Percentiles rank a stretch among this genome's conserved stretches.
phyloP scores from a whole-genome alignment of 768 basidiomycete species.

The Sporobolomyces phaffii region DNA sequence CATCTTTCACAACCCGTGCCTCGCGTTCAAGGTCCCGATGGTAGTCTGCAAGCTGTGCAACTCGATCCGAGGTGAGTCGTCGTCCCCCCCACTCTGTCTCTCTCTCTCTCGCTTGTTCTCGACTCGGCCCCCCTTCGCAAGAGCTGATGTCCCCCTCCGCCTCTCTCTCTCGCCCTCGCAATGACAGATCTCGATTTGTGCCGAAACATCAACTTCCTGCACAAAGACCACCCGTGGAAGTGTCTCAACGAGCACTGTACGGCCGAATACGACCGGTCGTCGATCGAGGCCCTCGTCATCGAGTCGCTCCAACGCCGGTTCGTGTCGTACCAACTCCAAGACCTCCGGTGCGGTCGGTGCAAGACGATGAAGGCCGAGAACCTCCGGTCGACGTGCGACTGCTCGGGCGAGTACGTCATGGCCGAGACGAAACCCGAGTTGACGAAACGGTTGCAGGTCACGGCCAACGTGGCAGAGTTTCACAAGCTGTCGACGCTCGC shows the following conservation, averaged over 20 bases:
- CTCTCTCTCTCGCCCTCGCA: neutral
- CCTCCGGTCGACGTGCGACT: conserved; percentile 73
- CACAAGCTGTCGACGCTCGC: conserved; percentile 18
- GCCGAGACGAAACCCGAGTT: conserved; percentile 34
- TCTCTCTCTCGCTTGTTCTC: conserved; percentile 5
- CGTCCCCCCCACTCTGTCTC: neutral
- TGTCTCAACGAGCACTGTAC: conserved; percentile 59
- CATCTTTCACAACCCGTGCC: conserved; percentile 79
- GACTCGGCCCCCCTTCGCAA: too few relatives aligned
- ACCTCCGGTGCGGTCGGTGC: conserved; percentile 81
- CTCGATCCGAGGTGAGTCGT: conserved; percentile 33
- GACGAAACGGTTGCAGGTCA: conserved; percentile 28
- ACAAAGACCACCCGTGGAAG: conserved; percentile 53
- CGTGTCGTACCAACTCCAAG: conserved; percentile 75
- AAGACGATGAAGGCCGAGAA: conserved; percentile 85
- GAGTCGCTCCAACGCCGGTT: conserved; percentile 66
- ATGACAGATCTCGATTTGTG: conserved; percentile 84
- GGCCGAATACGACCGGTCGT: conserved; percentile 78
- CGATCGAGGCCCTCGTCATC: conserved; percentile 81
- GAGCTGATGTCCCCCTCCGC: too few relatives aligned
- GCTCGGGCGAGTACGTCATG: conserved; percentile 76
- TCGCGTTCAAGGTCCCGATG: conserved; percentile 72
- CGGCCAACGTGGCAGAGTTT: conserved; percentile 32
- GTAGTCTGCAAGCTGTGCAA: conserved; percentile 73
- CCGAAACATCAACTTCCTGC: conserved; percentile 72